Evolutionary conservation across 306 rosid genomes (phyloP), one percentile per base, ranked within the genome.

Genomic region (Cucumis melo): DNA sequence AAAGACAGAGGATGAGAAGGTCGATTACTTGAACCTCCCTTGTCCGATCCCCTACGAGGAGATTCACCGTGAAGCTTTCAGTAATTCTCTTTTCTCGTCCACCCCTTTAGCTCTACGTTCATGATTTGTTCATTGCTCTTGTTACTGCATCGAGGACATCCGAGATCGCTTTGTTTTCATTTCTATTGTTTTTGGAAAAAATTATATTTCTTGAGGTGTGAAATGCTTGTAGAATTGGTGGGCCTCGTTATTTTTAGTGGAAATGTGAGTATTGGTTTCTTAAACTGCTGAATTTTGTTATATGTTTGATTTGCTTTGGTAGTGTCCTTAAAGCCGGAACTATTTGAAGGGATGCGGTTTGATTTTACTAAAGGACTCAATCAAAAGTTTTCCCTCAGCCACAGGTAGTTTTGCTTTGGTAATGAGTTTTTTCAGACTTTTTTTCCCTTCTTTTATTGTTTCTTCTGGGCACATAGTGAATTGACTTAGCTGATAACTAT

Each of bases 261-360:
- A 17, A 34, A 63, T 10, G 10, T 5, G 20, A 34, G 23, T 34
- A 27, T 14, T 59, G 36, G 8, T 23, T 59, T 59, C n/a, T 16
- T 1, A 16, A 27, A 48, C 59, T 71, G 20, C 2, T 32, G 36
- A 4, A 17, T 58, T 44, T 8, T 58, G 38, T 14, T 48, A n/a
- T 56, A 5, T 36, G 7, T 74, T 29, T 56, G 64, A 36, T 55
- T 82, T 17, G 56, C 46, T 57, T 58, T 56, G 75, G 5, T 86
- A 95, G 99, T 92, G 97, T 92, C 99, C n/a, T 85, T 95, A 46
- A 95, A 92, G 73, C 99, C 99, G n/a, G 99, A 92, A 54, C 86
- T 87, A 46, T 95, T 95, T 21, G 99, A 95, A 80, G 99, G 99
- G 23, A 78, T 92, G 93, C 92, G 98, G 15, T 90, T 95, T 81